Evolutionary conservation across 768 basidiomycete species (phyloP), one percentile per base, ranked within the genome.

Genomic region (Chiua virens): DNA sequence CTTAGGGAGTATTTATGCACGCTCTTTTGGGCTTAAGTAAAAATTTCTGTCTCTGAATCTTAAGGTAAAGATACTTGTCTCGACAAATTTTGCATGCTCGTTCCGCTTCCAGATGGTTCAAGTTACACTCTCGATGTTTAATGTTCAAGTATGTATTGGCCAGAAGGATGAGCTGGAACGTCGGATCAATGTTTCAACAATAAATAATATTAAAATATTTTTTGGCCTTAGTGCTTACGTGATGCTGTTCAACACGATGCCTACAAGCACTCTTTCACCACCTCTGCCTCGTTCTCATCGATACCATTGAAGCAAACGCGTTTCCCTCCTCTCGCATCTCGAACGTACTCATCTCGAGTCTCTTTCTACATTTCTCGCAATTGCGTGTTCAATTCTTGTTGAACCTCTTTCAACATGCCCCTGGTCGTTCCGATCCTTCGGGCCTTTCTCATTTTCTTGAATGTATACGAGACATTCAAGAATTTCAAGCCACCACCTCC

Each of bases 401-500:
- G 42, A 42, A 47, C 28, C 27, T 13, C 21, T 40, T 34, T 44
- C 43, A 42, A 42, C 21, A 92, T 92, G 89, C 79, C 85, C 43
- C 71, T 90, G 55, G 79, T 89, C 47, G 73, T 80, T 35, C 85
- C 85, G 22, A 58, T 76, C 57, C 81, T 93, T 38, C 86, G 87
- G 34, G 66, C 87, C 52, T 73, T 78, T 53, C 80, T 90, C 70
- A 76, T 91, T 32, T 85, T 89, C 66, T 72, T 88, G 57, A 92
- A 92, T 65, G 75, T 92, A 37, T 92, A 86, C 57, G 87, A 89
- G 54, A 85, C 91, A 2, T 92, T 86, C 78, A 93, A 93, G 74
- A 85, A 83, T 3, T 75, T 93, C 53, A 89, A 88, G 60, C 67
- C 68, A 3, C 89, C 89, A 0, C 79, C 79, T 28, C 76, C 79